These are phyloP conservation scores for Pythium monospermum DNA, from an alignment of 352 stramenopile genomes.

Conservation along the genomic window DNA sequence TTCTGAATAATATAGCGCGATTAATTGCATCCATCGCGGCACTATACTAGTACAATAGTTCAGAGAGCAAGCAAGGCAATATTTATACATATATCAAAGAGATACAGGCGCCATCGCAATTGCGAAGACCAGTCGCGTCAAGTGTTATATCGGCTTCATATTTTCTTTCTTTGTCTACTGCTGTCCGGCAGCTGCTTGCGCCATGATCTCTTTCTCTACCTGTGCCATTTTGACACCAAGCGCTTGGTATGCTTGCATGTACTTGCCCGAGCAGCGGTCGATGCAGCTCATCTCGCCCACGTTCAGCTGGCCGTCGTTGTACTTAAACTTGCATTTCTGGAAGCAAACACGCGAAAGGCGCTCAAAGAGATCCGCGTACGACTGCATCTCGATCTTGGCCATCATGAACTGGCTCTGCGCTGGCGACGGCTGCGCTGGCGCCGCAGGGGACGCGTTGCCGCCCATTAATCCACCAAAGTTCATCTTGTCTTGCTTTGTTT, in stretches of 20 bases:
- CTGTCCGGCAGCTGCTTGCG: constrained; percentile 42
- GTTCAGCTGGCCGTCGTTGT: constrained; percentile 95
- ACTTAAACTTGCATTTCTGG: constrained; percentile 95
- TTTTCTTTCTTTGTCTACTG: no score
- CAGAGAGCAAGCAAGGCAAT: no score
- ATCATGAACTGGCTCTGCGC: constrained; percentile 65
- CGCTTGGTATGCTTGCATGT: constrained; percentile 95
- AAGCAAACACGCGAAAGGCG: constrained; percentile 90
- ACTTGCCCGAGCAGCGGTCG: constrained; percentile 97
- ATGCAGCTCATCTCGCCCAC: constrained; percentile 98
- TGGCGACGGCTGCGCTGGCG: constrained; percentile 54
- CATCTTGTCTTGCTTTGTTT: constrained; percentile 30
- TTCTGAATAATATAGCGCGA: constrained; percentile 44
- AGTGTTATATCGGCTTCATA: no score
- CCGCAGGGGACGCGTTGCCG: constrained; percentile 33
- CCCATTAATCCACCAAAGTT: constrained; percentile 79
- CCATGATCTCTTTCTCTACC: constrained; percentile 92
- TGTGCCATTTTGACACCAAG: constrained; percentile 94
- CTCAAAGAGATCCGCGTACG: constrained; percentile 89
- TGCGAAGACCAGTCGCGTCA: no score
- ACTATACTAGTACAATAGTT: no score
- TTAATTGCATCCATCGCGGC: no score
- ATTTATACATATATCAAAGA: constrained; percentile 4
- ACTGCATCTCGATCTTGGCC: constrained; percentile 90
- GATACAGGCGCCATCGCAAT: no score